Base-by-base conservation (phyloP, 306 rosid genomes). In the Cucumis melo region DNA sequence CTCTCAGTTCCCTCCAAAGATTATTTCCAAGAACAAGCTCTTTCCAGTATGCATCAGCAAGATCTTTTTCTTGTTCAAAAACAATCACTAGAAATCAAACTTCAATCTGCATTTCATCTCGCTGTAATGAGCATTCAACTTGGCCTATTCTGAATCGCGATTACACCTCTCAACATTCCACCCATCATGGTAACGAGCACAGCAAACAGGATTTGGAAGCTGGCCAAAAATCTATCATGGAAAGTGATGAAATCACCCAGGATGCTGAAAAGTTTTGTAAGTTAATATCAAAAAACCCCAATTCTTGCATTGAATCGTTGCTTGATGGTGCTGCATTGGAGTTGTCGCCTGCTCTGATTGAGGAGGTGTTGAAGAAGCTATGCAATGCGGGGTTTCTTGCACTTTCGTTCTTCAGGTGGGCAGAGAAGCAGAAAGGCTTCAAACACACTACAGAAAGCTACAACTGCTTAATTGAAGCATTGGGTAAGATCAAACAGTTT, bases 401-500 rank as follows among this genome's bases (percentile, higher is more conserved):
- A 1, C 89, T 93, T 6, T 86, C 87, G 13, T 91, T 93, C 88
- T 93, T 93, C 82, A 84, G 87, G 50, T 91, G 96, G 98, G 93
- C 90, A 0, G 93, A 88, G 91, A 91, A 82, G 57, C 92, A 83
- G 41, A 55, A 79, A 8, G 96, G 91, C 44, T 89, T 93, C 81
- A 71, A 81, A 23, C 83, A 88, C 55, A 87, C 44, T 60, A 76
- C 87, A 2, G 91, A 89, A 55, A 74, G 76, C 80, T 93, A 89
- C 76, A 85, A 88, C 66, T 85, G 85, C 24, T 60, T 93, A 84
- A 88, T 93, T 61, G 97, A 93, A 77, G 87, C 96, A 16, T 81
- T 93, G 68, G 93, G 92, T 55, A 93, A 91, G 86, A 91, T 93
- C 83, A 88, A 77, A 66, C 98, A 91, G 85, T 93, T 89, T 83